Percentiles rank a stretch among this genome's conserved stretches.
Conservation (phyloP, 495 filamentous ascomycete genomes). For the Aspergillus sclerotiicarbonarius region DNA sequence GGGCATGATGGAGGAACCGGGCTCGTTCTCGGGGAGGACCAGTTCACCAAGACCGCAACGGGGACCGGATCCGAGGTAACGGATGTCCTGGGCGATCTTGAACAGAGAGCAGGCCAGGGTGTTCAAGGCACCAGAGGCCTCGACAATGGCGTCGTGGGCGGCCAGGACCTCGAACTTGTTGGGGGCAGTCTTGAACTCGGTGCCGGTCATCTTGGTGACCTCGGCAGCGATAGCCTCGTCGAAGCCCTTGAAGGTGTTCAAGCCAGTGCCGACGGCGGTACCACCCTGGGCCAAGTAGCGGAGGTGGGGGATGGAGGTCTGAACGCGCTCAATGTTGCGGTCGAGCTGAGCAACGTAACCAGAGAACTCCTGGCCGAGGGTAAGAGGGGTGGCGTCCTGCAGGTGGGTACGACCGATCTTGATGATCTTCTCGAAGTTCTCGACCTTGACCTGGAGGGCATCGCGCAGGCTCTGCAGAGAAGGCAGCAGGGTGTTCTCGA, state of each 20-base stretch:
- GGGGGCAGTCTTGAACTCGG: slow-evolving; percentile 90
- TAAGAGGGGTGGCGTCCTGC: slow-evolving; percentile 95
- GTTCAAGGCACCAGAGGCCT: slow-evolving; percentile 89
- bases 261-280: slow-evolving; percentile 93
- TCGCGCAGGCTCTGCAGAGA: slow-evolving; percentile 75
- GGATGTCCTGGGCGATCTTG: slow-evolving; percentile 98
- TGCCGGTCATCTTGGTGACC: slow-evolving; percentile 86
- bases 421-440: slow-evolving; percentile 87
- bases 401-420: slow-evolving; percentile 99
- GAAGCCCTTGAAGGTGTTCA: slow-evolving; percentile 97
- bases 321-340: slow-evolving; percentile 82
- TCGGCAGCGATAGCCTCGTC: slow-evolving; percentile 88
- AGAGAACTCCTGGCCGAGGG: slow-evolving; percentile 96
- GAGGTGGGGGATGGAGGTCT: slow-evolving; percentile 78
- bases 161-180: slow-evolving; percentile 99
- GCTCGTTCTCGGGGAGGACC: slow-evolving; percentile 93
- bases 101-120: slow-evolving; percentile 88
- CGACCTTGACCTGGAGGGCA: slow-evolving; percentile 84
- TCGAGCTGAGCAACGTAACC: slow-evolving; percentile 95
- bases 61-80: slow-evolving; percentile 93
- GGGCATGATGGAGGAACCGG: slow-evolving; percentile 96
- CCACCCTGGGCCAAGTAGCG: slow-evolving; percentile 90
- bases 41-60: slow-evolving; percentile 95
- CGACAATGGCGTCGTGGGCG: slow-evolving; percentile 92
- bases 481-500: slow-evolving; percentile 82